These are phyloP conservation scores for Apiotrichum mycotoxinovorans DNA, from an alignment of 1,284 basidiomycete genomes.

Conservation along the genomic window DNA sequence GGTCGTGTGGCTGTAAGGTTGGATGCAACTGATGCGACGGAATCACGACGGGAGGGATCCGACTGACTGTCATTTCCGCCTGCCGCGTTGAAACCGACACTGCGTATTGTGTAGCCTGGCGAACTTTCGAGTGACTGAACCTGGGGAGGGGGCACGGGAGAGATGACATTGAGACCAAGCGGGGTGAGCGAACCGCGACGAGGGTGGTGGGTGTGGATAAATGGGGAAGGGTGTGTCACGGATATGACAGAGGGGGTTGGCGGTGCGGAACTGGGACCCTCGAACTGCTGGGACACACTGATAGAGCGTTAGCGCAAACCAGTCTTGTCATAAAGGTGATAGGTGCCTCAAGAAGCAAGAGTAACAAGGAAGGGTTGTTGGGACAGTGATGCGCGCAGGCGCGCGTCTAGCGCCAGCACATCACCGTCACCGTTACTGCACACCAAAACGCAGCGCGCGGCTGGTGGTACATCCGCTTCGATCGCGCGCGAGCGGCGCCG, in stretches of 20 bases:
- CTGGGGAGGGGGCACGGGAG: slow-evolving; percentile 38
- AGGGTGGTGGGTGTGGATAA: slow-evolving; percentile 51
- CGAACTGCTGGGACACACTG: slow-evolving; percentile 3
- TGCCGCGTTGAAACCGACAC: slow-evolving; percentile 30
- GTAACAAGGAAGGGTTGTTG: no score
- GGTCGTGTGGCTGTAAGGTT: slow-evolving; percentile 40
- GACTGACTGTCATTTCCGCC: slow-evolving; percentile 1
- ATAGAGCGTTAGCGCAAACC: neutral
- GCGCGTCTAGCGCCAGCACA: neutral
- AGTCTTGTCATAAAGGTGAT: no score
- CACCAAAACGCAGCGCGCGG: neutral
- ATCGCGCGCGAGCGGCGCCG: no score
- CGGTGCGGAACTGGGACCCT: slow-evolving; percentile 44
- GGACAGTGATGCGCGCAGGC: neutral
- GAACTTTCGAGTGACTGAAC: slow-evolving; percentile 6
- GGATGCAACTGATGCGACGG: slow-evolving; percentile 29
- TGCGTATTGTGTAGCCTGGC: slow-evolving; percentile 20
- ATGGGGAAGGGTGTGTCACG: slow-evolving; percentile 45
- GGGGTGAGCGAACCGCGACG: slow-evolving; percentile 47
- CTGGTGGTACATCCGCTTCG: neutral
- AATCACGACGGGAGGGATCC: slow-evolving; percentile 16
- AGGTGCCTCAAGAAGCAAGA: no score
- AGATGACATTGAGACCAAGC: slow-evolving; percentile 47
- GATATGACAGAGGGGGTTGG: slow-evolving; percentile 41
- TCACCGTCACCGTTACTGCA: neutral